These are phyloP conservation scores for Fabrea salina DNA, from an alignment of 169 alveolate species.

Conservation along the genomic window DNA sequence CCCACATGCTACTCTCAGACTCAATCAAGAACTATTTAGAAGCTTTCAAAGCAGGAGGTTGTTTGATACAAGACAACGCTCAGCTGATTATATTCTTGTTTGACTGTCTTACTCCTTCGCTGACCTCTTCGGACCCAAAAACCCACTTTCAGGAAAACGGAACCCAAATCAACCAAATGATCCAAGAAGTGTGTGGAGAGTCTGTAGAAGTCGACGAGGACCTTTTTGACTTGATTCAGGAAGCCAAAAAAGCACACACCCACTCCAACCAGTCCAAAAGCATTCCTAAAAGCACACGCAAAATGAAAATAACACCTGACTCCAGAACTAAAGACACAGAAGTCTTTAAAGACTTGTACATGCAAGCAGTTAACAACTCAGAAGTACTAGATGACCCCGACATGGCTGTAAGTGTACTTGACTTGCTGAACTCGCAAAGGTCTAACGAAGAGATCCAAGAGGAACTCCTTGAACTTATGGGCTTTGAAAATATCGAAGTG, in stretches of 20 bases:
- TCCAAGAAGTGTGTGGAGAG: background rate
- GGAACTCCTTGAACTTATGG: slow-evolving; percentile 5
- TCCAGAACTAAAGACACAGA: background rate
- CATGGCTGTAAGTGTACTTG: slow-evolving; percentile 9
- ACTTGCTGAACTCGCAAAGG: background rate
- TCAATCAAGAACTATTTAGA: too few relatives aligned
- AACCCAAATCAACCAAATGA: background rate
- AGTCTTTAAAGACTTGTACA: background rate
- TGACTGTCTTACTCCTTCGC: too few relatives aligned
- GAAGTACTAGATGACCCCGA: background rate
- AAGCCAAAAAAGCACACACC: background rate
- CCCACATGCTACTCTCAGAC: too few relatives aligned
- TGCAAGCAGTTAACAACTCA: background rate
- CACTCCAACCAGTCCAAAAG: background rate
- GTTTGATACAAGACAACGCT: too few relatives aligned
- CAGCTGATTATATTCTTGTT: too few relatives aligned
- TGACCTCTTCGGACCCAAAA: background rate
- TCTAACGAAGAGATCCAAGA: background rate
- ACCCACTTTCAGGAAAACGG: background rate
- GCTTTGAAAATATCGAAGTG: slow-evolving; percentile 20
- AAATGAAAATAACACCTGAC: background rate
- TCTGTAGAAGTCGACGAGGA: background rate
- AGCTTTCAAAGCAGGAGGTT: too few relatives aligned
- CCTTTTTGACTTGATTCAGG: background rate
- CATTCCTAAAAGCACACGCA: too few relatives aligned